Evolutionary conservation across 257 asterid species (phyloP).

Genomic region (Galeopsis tetrahit): DNA sequence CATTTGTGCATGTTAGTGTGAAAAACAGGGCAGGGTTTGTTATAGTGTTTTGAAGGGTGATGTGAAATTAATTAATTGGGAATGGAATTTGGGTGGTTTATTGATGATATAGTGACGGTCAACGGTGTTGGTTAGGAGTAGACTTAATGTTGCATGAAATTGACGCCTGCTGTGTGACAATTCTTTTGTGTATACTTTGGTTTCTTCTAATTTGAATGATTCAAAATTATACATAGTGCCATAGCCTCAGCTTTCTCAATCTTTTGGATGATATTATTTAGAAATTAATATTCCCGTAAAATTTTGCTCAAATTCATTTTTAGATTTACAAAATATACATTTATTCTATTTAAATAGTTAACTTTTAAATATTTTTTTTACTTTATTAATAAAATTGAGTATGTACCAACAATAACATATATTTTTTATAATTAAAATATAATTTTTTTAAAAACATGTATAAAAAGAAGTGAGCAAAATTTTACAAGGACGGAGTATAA

Average conservation of each 20-base stretch:
- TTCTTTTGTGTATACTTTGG: slow-evolving; percentile 24
- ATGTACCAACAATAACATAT: too few relatives aligned
- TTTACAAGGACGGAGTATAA: too few relatives aligned
- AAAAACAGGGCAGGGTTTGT: slow-evolving; percentile 13
- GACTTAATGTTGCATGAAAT: slow-evolving; percentile 27
- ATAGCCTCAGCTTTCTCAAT: not conserved
- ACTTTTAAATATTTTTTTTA: too few relatives aligned
- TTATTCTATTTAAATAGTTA: too few relatives aligned
- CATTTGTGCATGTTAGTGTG: slow-evolving; percentile 35
- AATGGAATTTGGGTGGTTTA: not conserved
- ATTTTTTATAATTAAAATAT: too few relatives aligned
- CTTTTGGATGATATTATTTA: too few relatives aligned
- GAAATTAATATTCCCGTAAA: too few relatives aligned
- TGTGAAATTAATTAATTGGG: not conserved
- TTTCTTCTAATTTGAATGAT: slow-evolving; percentile 9
- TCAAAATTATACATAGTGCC: not conserved
- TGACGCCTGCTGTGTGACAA: slow-evolving; percentile 26
- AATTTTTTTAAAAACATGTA: too few relatives aligned
- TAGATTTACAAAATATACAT: too few relatives aligned
- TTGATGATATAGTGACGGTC: slow-evolving; percentile 23
- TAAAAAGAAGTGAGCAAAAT: too few relatives aligned
- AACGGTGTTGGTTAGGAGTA: slow-evolving; percentile 16
- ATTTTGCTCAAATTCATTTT: too few relatives aligned
- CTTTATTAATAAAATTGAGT: too few relatives aligned
- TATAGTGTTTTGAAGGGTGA: not conserved